Percentiles rank a stretch among this genome's conserved stretches.
Conservation (phyloP, 345 rosid species). For the Rhodamnia rubescens region DNA sequence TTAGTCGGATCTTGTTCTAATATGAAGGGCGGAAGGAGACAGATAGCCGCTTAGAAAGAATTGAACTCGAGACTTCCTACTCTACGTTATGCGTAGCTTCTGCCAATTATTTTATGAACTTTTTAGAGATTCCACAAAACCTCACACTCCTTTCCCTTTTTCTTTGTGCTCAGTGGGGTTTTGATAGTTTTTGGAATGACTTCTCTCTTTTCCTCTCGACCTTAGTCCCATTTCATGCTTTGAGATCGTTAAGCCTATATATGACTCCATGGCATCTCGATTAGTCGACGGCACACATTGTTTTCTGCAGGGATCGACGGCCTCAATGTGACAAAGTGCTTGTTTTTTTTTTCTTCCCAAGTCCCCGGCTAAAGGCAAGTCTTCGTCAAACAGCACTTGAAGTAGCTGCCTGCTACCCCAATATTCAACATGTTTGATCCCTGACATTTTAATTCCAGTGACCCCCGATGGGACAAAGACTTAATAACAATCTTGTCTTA, state of each 20-base stretch:
- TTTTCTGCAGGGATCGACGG: neutral
- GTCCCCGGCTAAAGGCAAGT: neutral
- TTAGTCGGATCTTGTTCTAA: too few relatives aligned
- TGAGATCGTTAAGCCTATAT: neutral
- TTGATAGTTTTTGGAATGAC: neutral
- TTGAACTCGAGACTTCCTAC: too few relatives aligned
- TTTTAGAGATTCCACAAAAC: too few relatives aligned
- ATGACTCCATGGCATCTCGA: neutral
- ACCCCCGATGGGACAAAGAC: neutral
- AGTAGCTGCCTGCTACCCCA: neutral
- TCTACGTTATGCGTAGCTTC: too few relatives aligned
- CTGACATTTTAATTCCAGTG: neutral
- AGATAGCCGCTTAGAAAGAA: rapidly evolving
- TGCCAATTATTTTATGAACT: too few relatives aligned
- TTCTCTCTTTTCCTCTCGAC: neutral
- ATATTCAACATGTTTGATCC: neutral
- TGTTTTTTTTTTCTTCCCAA: too few relatives aligned
- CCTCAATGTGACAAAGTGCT: neutral
- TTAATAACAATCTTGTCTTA: neutral
- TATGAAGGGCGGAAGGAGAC: too few relatives aligned
- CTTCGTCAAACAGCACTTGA: neutral
- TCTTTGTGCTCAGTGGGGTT: neutral
- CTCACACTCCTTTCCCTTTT: neutral
- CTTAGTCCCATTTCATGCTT: neutral
- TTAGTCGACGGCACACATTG: neutral